Evolutionary conservation across 345 rosid species (phyloP).

Genomic region (Boechera stricta): DNA sequence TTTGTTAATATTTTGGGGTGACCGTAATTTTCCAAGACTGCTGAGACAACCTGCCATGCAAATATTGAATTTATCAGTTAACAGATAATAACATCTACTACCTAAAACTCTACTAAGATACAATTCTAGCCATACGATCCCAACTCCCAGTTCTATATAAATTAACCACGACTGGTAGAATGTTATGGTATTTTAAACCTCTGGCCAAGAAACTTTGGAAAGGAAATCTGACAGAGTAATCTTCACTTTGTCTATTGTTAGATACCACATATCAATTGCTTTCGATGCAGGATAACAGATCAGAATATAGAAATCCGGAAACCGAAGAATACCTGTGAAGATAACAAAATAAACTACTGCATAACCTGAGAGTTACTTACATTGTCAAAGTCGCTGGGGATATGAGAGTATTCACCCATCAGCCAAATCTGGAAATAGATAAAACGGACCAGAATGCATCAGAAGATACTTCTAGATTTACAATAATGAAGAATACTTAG

Average conservation of each 20-base stretch:
- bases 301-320: conserved; percentile 11
- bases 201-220: conserved; percentile 11
- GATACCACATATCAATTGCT: conserved; percentile 17
- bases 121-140: conserved; percentile 1
- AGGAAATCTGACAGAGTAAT: not conserved
- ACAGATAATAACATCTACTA: conserved; percentile 15
- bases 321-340: conserved; percentile 15
- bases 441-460: conserved; percentile 37
- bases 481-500: not conserved
- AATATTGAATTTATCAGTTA: conserved; percentile 12
- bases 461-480: conserved; percentile 27
- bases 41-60: conserved; percentile 78
- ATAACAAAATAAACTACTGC: not conserved
- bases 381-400: conserved; percentile 47
- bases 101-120: conserved; percentile 16
- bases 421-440: conserved; percentile 55
- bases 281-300: not conserved
- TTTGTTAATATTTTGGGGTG: conserved; percentile 52
- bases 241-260: not conserved
- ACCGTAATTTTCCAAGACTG: conserved; percentile 84
- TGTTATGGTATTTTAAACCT: not conserved
- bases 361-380: conserved; percentile 39
- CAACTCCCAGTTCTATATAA: conserved; percentile 4
- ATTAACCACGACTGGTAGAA: not conserved
- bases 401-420: conserved; percentile 71